Evolutionary conservation across 1,139 yeast species (phyloP), one percentile per base, ranked within the genome.

Genomic region (Magnusiomyces fungicola): DNA sequence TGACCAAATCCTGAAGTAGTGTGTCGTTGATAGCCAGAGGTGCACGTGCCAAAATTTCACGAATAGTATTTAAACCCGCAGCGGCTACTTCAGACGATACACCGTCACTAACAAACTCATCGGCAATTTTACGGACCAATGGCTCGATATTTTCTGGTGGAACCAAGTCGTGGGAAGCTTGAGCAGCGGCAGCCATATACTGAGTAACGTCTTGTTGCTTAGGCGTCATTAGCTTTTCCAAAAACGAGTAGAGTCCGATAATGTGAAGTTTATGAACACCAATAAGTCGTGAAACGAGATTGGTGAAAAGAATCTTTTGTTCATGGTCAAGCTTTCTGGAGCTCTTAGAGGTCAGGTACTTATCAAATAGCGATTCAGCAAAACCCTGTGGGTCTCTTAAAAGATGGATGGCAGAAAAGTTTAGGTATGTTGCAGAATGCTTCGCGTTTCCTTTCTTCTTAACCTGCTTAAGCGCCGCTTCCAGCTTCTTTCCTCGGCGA

Each of bases 61-160:
- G 75, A 54, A 92, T 90, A 4, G 97, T 87, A 67, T 92, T 92
- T 56, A 92, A 74, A 61, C 99, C 99, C 2, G 97, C 97, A 46
- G 97, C 89, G 12, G 97, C 97, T 50, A 90, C 98, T 69, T 92
- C 97, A 23, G 96, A 83, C 10, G 97, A 89, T 37, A 92, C 98
- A 73, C 98, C 98, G 64, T 92, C 97, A 59, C 96, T 86, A 43
- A 92, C 97, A 62, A 92, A 92, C 68, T 94, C 98, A 68, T 92
- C 95, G 1, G 98, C 97, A 59, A 92, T 82, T 65, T 90, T 92
- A 53, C 96, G 78, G 9, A 92, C 83, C 57, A 92, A 80, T 46
- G 84, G 81, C 45, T 77, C 72, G 51, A 92, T 79, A 14, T 81
- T 79, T 65, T 94, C 98, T 1, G 98, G 98, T 30, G 99, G 98